A percentile compares a stretch with the other conserved stretches of the same genome.
Conservation (phyloP, 345 rosid genomes). For the Lepidium africanum region DNA sequence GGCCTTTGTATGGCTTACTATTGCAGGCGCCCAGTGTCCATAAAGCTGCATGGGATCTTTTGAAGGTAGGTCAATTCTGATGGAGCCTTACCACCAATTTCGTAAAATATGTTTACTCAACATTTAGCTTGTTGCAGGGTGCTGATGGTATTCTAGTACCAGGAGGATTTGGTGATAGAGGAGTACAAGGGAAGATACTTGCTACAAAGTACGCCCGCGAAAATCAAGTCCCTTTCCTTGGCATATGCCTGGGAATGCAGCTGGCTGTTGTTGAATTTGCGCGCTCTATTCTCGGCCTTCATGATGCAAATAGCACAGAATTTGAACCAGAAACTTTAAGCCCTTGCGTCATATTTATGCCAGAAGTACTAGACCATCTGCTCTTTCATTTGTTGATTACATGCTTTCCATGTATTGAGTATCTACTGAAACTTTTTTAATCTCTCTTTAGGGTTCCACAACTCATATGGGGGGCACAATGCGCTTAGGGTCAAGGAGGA, state of each 20-base stretch:
- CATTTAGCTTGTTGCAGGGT: conserved; percentile 34
- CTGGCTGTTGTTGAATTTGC: conserved; percentile 80
- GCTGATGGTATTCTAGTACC: conserved; percentile 77
- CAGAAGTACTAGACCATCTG: conserved; percentile 40
- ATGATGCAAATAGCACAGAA: conserved; percentile 68
- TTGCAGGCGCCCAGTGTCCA: conserved; percentile 54
- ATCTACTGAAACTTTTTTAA: background rate
- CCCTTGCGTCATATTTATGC: conserved; percentile 84
- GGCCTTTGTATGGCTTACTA: background rate
- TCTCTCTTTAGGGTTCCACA: conserved; percentile 46
- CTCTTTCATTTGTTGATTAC: background rate
- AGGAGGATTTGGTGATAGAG: conserved; percentile 89
- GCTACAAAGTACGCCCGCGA: conserved; percentile 79
- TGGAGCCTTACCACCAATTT: background rate
- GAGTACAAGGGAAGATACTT: conserved; percentile 80
- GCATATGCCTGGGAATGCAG: conserved; percentile 88
- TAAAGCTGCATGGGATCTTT: conserved; percentile 58
- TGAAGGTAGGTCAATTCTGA: conserved; percentile 39
- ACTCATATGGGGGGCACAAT: conserved; percentile 88
- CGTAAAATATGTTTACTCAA: background rate
- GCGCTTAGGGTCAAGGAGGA: conserved; percentile 78
- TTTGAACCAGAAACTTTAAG: conserved; percentile 61
- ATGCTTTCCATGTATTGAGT: background rate
- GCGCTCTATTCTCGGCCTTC: conserved; percentile 58
- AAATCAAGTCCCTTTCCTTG: conserved; percentile 60